These are phyloP conservation scores for Debaryomycetaceae sp. DNA, from an alignment of 1,139 yeast genomes.

Conservation along the genomic window DNA sequence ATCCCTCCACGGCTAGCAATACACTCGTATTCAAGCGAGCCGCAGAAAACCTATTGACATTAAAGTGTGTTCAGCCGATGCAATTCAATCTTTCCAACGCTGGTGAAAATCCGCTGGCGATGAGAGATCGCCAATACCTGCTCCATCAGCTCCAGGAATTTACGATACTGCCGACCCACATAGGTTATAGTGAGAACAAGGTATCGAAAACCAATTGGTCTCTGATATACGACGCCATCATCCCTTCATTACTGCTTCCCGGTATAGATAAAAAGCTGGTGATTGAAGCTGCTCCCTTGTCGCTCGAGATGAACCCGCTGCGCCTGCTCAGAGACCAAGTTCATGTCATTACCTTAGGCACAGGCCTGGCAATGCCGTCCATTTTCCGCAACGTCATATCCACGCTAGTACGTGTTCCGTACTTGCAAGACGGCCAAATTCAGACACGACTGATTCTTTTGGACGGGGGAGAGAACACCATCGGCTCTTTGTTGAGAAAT, in stretches of 20 bases:
- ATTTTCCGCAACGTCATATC: constrained; percentile 77
- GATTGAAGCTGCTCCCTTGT: constrained; percentile 11
- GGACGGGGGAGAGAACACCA: constrained; percentile 92
- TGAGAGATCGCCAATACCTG: too few species aligned
- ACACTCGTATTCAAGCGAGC: constrained; percentile 48
- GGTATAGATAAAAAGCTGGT: constrained; percentile 9
- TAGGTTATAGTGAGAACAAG: constrained; percentile 11
- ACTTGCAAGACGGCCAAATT: constrained; percentile 13
- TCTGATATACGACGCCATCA: constrained; percentile 29
- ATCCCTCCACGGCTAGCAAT: constrained; percentile 52
- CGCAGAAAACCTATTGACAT: constrained; percentile 41
- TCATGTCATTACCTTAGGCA: constrained; percentile 74
- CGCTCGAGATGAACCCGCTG: constrained; percentile 6
- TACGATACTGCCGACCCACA: constrained; percentile 14
- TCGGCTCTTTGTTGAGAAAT: constrained; percentile 60
- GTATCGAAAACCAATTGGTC: constrained; percentile 25
- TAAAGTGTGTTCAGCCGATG: constrained; percentile 43
- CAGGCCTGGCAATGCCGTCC: constrained; percentile 90
- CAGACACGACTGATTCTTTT: constrained; percentile 41
- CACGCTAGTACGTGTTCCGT: constrained; percentile 63
- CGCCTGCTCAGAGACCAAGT: constrained; percentile 38
- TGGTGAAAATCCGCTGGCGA: constrained; percentile 5
- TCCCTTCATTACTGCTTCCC: constrained; percentile 18
- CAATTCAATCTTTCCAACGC: constrained; percentile 42
- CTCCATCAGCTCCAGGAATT: constrained; percentile 24